Evolutionary conservation across 768 basidiomycete genomes (phyloP).

Genomic region (Lepiota venenata): DNA sequence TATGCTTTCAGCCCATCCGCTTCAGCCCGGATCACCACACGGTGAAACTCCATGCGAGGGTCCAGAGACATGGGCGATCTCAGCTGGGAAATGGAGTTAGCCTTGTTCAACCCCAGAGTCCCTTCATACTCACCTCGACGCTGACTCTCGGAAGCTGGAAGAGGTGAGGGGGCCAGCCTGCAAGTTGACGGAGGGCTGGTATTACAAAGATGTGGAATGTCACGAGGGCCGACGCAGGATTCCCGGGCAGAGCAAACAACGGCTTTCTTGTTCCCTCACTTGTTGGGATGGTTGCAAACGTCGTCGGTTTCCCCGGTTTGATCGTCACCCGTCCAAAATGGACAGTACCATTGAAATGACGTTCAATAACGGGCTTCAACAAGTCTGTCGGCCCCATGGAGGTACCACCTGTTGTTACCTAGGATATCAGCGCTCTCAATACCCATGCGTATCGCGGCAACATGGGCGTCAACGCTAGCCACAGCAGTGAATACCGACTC

Average conservation of each 20-base stretch:
- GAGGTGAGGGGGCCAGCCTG: conserved; percentile 55
- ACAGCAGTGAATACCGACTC: conserved; percentile 1
- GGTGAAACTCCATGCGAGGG: conserved; percentile 78
- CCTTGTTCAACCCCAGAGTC: background rate
- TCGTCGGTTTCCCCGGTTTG: conserved; percentile 87
- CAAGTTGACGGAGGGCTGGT: conserved; percentile 70
- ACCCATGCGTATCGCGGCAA: conserved; percentile 52
- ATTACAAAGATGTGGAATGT: conserved; percentile 84
- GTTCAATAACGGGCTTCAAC: conserved; percentile 85
- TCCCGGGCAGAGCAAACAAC: conserved; percentile 84
- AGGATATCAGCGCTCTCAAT: conserved; percentile 68
- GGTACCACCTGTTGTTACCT: conserved; percentile 84
- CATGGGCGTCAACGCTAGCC: conserved; percentile 53
- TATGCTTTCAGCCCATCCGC: conserved; percentile 53
- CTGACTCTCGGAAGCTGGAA: conserved; percentile 59
- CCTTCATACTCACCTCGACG: conserved; percentile 50
- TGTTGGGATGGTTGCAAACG: conserved; percentile 75
- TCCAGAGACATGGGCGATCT: conserved; percentile 65
- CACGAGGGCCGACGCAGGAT: conserved; percentile 85
- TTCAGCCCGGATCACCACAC: conserved; percentile 48
- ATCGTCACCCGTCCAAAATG: conserved; percentile 86
- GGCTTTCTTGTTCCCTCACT: conserved; percentile 43
- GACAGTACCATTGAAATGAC: conserved; percentile 66
- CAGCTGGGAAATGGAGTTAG: conserved; percentile 34
- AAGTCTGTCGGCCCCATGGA: conserved; percentile 90